Conservation (phyloP, 1,284 basidiomycete genomes). For the Pascua guehoae region DNA sequence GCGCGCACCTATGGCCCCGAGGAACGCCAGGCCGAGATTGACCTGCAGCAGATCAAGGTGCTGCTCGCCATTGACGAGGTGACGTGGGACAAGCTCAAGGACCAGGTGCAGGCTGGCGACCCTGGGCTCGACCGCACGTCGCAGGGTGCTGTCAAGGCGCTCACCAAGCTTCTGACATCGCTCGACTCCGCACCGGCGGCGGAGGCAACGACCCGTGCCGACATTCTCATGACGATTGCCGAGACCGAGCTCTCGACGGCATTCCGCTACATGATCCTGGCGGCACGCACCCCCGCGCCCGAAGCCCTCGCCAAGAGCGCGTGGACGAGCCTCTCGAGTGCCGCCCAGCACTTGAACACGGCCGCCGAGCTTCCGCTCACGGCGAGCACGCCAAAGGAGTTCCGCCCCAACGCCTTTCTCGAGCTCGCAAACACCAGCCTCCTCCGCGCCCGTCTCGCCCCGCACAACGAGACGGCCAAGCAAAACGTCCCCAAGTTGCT, state of each 20-base stretch:
- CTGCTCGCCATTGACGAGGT: conserved; percentile 38
- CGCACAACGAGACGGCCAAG: conserved; percentile 35
- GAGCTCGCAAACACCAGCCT: conserved; percentile 31
- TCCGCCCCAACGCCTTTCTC: conserved; percentile 34
- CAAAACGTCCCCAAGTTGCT: conserved; percentile 36
- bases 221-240: conserved; percentile 35
- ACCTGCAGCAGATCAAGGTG: conserved; percentile 41
- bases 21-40: conserved; percentile 39
- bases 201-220: conserved; percentile 27
- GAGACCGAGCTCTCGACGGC: conserved; percentile 36
- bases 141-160: conserved; percentile 31
- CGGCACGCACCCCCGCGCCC: conserved; percentile 13
- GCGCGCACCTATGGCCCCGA: conserved; percentile 22
- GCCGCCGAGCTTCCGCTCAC: conserved; percentile 31
- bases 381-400: conserved; percentile 30
- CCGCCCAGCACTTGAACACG: conserved; percentile 28
- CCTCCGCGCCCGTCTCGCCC: conserved; percentile 29
- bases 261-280: conserved; percentile 27
- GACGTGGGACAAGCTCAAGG: conserved; percentile 38
- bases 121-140: conserved; percentile 28
- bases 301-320: conserved; percentile 22
- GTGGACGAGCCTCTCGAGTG: conserved; percentile 36
- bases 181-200: conserved; percentile 29
- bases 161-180: conserved; percentile 26
- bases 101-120: conserved; percentile 25